phyloP scores from a whole-genome alignment of 495 filamentous ascomycete species.

The Elasticomyces elasticus region DNA sequence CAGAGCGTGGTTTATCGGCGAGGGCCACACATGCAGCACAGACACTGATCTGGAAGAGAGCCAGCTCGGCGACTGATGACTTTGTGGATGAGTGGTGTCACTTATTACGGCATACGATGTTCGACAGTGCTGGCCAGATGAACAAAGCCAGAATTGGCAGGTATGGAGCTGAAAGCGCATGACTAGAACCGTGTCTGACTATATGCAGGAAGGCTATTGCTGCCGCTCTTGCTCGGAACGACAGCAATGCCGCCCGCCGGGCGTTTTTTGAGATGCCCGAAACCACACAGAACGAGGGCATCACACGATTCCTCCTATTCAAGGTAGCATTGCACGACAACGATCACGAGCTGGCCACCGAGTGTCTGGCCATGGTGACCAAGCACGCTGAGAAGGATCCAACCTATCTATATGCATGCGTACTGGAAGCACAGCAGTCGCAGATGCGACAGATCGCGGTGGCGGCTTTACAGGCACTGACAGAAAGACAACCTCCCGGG shows the following conservation, averaged over 20 bases:
- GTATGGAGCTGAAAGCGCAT: slow-evolving; percentile 33
- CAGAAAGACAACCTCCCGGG: slow-evolving; percentile 43
- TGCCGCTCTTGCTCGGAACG: slow-evolving; percentile 50
- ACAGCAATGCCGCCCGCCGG: slow-evolving; percentile 42
- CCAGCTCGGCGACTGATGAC: slow-evolving; percentile 47
- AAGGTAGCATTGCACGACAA: slow-evolving; percentile 55
- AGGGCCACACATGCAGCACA: slow-evolving; percentile 60
- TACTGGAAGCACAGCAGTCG: slow-evolving; percentile 58
- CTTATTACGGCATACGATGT: slow-evolving; percentile 54
- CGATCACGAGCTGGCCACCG: slow-evolving; percentile 47
- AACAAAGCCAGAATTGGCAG: slow-evolving; percentile 61
- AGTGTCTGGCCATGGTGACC: slow-evolving; percentile 47
- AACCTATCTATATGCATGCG: slow-evolving; percentile 62
- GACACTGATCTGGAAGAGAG: slow-evolving; percentile 68
- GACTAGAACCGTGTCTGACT: slow-evolving; percentile 21
- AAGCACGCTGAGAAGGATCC: slow-evolving; percentile 41
- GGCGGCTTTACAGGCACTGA: slow-evolving; percentile 47
- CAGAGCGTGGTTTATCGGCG: slow-evolving; percentile 34
- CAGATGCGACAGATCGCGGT: slow-evolving; percentile 51
- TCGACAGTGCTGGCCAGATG: slow-evolving; percentile 50
- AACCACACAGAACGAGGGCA: slow-evolving; percentile 44
- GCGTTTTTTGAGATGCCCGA: slow-evolving; percentile 53
- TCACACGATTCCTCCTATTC: slow-evolving; percentile 63
- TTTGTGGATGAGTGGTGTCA: slow-evolving; percentile 60
- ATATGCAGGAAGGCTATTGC: slow-evolving; percentile 55